A percentile compares a stretch with the other conserved stretches of the same genome.
Conservation (phyloP, 805 yeast species). For the Ogataea sp. region DNA sequence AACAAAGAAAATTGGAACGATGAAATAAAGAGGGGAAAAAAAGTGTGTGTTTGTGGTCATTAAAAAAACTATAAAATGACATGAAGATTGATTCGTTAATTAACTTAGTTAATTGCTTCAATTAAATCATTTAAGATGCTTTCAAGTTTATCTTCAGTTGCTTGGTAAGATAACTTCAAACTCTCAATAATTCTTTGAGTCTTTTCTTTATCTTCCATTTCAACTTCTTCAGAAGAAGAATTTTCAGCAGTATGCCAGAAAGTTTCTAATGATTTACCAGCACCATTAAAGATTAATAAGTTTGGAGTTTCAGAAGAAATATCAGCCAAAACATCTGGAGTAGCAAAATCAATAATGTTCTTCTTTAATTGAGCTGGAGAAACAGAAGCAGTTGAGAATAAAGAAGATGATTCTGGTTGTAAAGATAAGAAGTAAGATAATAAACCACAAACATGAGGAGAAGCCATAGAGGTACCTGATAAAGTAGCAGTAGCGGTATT, state of each 20-base stretch:
- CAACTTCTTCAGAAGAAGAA: neutral
- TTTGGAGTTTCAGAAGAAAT: constrained; percentile 73
- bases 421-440: constrained; percentile 82
- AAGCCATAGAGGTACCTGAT: constrained; percentile 98
- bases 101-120: constrained; percentile 4
- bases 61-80: neutral
- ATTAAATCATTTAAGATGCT: constrained; percentile 13
- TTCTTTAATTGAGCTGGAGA: constrained; percentile 73
- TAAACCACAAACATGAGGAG: constrained; percentile 93
- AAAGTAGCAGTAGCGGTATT: constrained; percentile 68
- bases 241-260: constrained; percentile 60
- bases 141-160: constrained; percentile 13
- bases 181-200: constrained; percentile 14
- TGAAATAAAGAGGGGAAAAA: neutral
- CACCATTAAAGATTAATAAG: constrained; percentile 73
- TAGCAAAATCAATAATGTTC: constrained; percentile 62
- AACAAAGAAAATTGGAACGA: neutral
- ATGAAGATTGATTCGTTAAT: no score
- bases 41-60: neutral
- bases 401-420: constrained; percentile 67
- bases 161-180: constrained; percentile 13
- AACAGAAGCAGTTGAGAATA: constrained; percentile 48
- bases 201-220: constrained; percentile 10
- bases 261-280: constrained; percentile 58
- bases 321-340: constrained; percentile 50